A percentile compares a stretch with the other conserved stretches of the same genome.
Conservation (phyloP, 2,329 filamentous ascomycete species). For the Aciculosporium take region DNA sequence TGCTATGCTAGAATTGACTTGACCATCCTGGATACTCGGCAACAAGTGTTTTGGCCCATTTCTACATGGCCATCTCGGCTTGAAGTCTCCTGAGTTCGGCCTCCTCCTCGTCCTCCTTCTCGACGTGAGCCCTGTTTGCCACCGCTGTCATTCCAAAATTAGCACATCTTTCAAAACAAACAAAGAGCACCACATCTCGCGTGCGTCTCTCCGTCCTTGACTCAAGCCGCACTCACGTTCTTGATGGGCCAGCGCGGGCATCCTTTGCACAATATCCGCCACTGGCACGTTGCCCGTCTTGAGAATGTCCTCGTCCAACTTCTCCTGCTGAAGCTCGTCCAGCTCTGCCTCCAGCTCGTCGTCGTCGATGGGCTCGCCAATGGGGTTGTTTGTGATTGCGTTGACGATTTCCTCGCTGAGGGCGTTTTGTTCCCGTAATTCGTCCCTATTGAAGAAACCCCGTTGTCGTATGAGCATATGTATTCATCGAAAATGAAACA, state of each 20-base stretch:
- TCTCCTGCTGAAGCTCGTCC: conserved; percentile 76
- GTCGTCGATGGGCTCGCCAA: conserved; percentile 65
- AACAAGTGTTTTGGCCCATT: conserved; percentile 11
- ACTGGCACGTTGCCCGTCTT: conserved; percentile 76
- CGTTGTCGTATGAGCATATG: background rate
- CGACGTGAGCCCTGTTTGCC: conserved; percentile 25
- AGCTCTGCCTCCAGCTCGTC: conserved; percentile 75
- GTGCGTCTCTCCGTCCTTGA: background rate
- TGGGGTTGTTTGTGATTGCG: conserved; percentile 60
- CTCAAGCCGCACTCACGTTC: conserved; percentile 49
- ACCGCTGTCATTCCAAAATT: conserved; percentile 14
- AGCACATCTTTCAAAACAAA: conserved; percentile 1
- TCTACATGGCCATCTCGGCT: conserved; percentile 91
- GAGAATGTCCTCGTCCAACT: conserved; percentile 86
- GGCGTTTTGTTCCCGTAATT: conserved; percentile 78
- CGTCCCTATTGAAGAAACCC: conserved; percentile 47
- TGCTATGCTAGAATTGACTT: conserved; percentile 6
- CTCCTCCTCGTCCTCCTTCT: conserved; percentile 86
- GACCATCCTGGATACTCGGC: background rate
- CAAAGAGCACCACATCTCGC: background rate
- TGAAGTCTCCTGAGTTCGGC: conserved; percentile 85
- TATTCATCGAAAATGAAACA: too few species aligned
- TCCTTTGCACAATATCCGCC: conserved; percentile 57
- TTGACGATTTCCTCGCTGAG: conserved; percentile 86
- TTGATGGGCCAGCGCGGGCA: conserved; percentile 61